These are phyloP conservation scores for Globisporangium uncinulatum DNA, from an alignment of 352 stramenopile species.

Conservation along the genomic window DNA sequence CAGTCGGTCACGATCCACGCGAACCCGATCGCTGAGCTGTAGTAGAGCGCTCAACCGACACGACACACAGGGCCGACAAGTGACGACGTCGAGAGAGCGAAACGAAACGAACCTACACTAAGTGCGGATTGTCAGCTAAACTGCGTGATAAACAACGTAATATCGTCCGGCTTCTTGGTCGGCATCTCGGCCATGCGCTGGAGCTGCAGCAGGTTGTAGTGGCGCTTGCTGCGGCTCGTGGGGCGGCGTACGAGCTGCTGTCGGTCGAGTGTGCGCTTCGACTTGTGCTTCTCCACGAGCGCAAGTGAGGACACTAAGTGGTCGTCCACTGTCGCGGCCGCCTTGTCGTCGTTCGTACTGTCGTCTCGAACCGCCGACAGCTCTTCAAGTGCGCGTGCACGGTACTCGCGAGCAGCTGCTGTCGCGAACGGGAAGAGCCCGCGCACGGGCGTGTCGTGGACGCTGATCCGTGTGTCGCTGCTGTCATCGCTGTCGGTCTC, in stretches of 20 bases:
- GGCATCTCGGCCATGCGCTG: conserved; percentile 70
- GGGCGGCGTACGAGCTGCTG: conserved; percentile 46
- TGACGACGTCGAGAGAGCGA: background rate
- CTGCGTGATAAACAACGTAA: conserved; percentile 63
- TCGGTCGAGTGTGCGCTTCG: conserved; percentile 43
- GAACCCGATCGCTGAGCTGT: conserved; percentile 87
- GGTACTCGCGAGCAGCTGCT: conserved; percentile 56
- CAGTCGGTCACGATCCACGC: conserved; percentile 89
- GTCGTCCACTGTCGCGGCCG: conserved; percentile 7
- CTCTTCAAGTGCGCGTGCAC: conserved; percentile 42
- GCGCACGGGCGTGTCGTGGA: conserved; percentile 1
- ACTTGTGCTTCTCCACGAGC: conserved; percentile 44
- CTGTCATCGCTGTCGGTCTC: conserved; percentile 7
- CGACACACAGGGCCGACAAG: background rate
- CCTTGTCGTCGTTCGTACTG: no score
- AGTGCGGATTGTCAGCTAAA: conserved; percentile 25
- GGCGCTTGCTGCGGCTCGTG: conserved; percentile 32
- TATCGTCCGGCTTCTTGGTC: conserved; percentile 75
- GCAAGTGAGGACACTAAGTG: conserved; percentile 43
- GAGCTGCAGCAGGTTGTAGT: conserved; percentile 69
- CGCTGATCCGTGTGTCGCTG: background rate
- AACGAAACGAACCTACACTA: background rate
- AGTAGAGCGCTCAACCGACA: conserved; percentile 1
- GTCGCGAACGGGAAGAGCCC: conserved; percentile 62
- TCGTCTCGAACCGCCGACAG: conserved; percentile 2